Evolutionary conservation across 148 eudicot genomes (phyloP).

Genomic region (Cornus florida): DNA sequence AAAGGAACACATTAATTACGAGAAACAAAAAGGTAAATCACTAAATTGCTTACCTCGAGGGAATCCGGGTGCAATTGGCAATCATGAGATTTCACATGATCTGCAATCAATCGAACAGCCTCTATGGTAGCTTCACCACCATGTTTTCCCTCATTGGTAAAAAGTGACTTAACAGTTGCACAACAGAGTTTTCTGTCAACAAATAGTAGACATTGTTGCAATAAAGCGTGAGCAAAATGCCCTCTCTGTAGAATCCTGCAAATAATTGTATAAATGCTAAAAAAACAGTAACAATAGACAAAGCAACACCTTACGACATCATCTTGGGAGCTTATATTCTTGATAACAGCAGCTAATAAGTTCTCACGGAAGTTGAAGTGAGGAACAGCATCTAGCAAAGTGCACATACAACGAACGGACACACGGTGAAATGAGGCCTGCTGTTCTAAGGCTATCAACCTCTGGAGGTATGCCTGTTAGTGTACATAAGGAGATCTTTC

Average conservation of each 20-base stretch:
- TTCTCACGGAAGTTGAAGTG: slow-evolving; percentile 91
- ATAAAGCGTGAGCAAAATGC: neutral
- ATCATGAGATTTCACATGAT: slow-evolving; percentile 64
- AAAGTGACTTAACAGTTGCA: slow-evolving; percentile 65
- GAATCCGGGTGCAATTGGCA: slow-evolving; percentile 90
- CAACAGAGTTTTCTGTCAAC: slow-evolving; percentile 66
- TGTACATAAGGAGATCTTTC: neutral
- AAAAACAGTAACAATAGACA: slow-evolving; percentile 6
- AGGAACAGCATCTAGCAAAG: slow-evolving; percentile 81
- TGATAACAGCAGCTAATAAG: slow-evolving; percentile 65
- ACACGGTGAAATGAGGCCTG: slow-evolving; percentile 58
- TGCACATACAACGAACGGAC: slow-evolving; percentile 79
- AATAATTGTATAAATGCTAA: neutral
- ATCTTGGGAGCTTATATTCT: slow-evolving; percentile 72
- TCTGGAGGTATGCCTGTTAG: slow-evolving; percentile 69
- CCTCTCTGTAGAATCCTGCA: neutral
- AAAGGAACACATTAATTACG: neutral
- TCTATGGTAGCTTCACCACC: slow-evolving; percentile 90
- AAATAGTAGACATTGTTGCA: neutral
- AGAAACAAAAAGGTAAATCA: neutral
- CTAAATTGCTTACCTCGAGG: slow-evolving; percentile 48
- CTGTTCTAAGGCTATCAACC: slow-evolving; percentile 50
- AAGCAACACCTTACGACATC: slow-evolving; percentile 68
- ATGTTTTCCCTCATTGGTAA: slow-evolving; percentile 79
- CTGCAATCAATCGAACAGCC: slow-evolving; percentile 75